Evolutionary conservation across 805 yeast species (phyloP).

Genomic region (Clavispora vitiphila): DNA sequence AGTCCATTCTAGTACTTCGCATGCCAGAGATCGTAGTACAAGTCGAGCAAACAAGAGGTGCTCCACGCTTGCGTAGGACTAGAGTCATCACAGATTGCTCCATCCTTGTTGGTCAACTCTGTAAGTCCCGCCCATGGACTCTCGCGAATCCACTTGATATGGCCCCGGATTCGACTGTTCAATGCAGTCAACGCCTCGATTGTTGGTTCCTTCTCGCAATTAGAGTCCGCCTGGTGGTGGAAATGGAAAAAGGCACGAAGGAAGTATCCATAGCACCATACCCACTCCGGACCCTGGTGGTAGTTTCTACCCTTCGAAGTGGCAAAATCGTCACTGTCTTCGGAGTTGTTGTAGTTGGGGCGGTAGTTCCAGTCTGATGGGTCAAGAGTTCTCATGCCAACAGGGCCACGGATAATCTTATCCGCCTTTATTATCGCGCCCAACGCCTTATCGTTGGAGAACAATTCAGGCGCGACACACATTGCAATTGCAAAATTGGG

Average conservation of each 20-base stretch:
- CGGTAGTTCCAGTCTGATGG: constrained; percentile 90
- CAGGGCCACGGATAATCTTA: constrained; percentile 70
- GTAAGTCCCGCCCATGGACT: constrained; percentile 93
- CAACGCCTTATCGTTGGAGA: constrained; percentile 55
- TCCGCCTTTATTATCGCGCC: constrained; percentile 73
- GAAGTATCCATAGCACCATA: constrained; percentile 86
- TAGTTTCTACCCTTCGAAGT: constrained; percentile 94
- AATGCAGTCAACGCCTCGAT: constrained; percentile 53
- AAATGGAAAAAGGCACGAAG: constrained; percentile 68
- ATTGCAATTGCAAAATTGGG: constrained; percentile 91
- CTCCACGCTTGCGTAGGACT: constrained; percentile 99
- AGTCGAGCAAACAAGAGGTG: constrained; percentile 75
- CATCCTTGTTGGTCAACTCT: constrained; percentile 86
- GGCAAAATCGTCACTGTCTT: constrained; percentile 80
- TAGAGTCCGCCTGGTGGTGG: constrained; percentile 37
- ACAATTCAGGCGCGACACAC: constrained; percentile 92
- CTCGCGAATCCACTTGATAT: constrained; percentile 63
- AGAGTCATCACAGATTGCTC: constrained; percentile 75
- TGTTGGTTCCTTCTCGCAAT: constrained; percentile 38
- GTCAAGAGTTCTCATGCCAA: constrained; percentile 89
- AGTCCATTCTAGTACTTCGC: neutral
- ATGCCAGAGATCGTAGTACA: constrained; percentile 60
- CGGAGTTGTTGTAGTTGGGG: constrained; percentile 80
- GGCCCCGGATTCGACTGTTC: constrained; percentile 56
- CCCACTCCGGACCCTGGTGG: constrained; percentile 99